Evolutionary conservation across 1,284 basidiomycete genomes (phyloP), one percentile per base, ranked within the genome.

Genomic region (Ceratobasidium sp.): DNA sequence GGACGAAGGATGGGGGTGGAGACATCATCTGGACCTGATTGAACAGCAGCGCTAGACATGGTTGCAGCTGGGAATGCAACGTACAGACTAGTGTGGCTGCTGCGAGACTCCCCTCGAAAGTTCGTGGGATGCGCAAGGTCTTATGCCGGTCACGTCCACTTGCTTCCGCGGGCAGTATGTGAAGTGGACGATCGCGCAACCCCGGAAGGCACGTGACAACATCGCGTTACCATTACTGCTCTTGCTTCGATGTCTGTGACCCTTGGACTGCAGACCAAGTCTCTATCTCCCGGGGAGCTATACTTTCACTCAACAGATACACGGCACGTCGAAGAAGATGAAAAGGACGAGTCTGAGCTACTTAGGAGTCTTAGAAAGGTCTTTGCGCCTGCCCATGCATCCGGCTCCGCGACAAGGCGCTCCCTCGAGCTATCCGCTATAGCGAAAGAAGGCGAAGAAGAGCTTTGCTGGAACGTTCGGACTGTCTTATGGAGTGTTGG

Each of bases 1-100:
- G 92, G 92, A 78, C 96, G 87, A 76, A 98, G 87, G 82, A 98
- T 98, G 60, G 96, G 96, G 41, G 96, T 98, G n/a, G 96, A 94
- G 75, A 89, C 87, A 80, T 96, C 95, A 82, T 96, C 89, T 31
- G 89, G 89, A 65, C 91, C 91, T 36, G 93, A 91, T 80, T 89
- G 90, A 75, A 91, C 87, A 75, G 91, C 79, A 78, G 91, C 92
- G 79, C 93, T 93, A 79, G 91, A 93, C 54, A 19, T 14, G 53
- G n/a, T 71, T 36, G 48, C 60, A 71, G n/a, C 60, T 59, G 14
- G 27, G 19, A 36, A n/a, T 29, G 27, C 15, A 48, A n/a, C 22
- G 53, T 31, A 24, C 36, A 33, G 54, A 41, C n/a, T 15, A 56
- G 45, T 27, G 67, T 71, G 45, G 67, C 45, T 47, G 67, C 36